Evolutionary conservation across 495 filamentous ascomycete genomes (phyloP).

Genomic region (Penicillium cinerascens): DNA sequence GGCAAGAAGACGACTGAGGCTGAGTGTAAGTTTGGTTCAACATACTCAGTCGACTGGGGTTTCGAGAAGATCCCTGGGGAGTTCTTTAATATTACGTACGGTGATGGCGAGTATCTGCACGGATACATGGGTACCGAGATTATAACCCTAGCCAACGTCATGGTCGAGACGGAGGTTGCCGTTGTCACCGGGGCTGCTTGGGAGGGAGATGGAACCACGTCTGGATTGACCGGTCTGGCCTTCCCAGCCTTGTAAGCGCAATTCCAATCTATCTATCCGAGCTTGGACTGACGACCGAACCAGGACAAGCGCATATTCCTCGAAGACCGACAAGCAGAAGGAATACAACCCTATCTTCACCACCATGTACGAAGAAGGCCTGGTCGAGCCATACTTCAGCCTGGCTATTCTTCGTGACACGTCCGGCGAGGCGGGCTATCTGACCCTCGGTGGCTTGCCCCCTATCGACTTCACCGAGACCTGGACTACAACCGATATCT

Average conservation of each 20-base stretch:
- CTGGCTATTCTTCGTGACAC: constrained; percentile 30
- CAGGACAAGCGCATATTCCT: constrained; percentile 41
- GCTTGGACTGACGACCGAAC: neutral
- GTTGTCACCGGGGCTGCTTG: constrained; percentile 45
- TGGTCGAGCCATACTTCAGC: constrained; percentile 52
- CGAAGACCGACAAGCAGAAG: constrained; percentile 20
- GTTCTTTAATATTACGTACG: constrained; percentile 58
- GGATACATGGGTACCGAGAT: constrained; percentile 54
- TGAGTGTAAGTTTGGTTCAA: constrained; percentile 48
- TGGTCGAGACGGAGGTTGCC: constrained; percentile 50
- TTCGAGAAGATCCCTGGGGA: constrained; percentile 40
- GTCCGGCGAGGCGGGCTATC: constrained; percentile 22
- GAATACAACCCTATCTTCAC: constrained; percentile 57
- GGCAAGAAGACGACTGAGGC: constrained; percentile 16
- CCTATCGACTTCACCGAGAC: constrained; percentile 29
- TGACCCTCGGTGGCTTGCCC: constrained; percentile 56
- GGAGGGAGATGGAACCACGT: constrained; percentile 39
- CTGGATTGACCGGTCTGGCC: constrained; percentile 56
- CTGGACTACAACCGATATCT: constrained; percentile 40
- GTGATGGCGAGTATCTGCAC: constrained; percentile 46
- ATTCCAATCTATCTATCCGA: neutral
- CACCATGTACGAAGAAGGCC: constrained; percentile 50
- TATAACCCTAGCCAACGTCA: constrained; percentile 51
- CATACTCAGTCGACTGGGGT: constrained; percentile 36
- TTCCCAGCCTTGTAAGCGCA: constrained; percentile 43